Evolutionary conservation across 768 basidiomycete species (phyloP).

Genomic region (Mycena capillaripes): DNA sequence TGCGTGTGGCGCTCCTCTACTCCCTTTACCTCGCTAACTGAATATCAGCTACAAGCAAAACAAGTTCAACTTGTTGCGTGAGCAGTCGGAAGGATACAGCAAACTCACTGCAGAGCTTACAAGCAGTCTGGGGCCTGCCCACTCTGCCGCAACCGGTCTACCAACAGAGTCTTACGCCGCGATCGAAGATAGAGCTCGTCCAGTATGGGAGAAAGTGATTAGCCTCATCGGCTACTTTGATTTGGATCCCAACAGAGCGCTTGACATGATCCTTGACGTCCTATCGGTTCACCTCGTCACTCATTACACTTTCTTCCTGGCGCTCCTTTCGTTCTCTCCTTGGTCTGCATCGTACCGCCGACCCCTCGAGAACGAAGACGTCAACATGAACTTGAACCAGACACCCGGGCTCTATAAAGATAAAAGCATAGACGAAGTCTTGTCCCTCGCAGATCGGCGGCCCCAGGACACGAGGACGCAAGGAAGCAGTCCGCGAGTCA

Average conservation of each 20-base stretch:
- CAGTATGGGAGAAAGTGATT: conserved; percentile 87
- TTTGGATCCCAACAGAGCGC: conserved; percentile 92
- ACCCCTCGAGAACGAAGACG: conserved; percentile 44
- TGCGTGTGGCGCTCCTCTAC: conserved; percentile 54
- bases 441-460: conserved; percentile 65
- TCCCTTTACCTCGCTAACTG: background rate
- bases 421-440: conserved; percentile 77
- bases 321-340: conserved; percentile 87
- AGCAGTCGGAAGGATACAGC: conserved; percentile 98
- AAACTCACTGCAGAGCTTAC: conserved; percentile 90
- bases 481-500: conserved; percentile 65
- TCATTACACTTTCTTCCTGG: conserved; percentile 91
- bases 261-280: conserved; percentile 95
- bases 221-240: conserved; percentile 97
- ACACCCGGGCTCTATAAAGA: conserved; percentile 61
- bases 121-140: conserved; percentile 80
- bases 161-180: conserved; percentile 70
- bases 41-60: conserved; percentile 90
- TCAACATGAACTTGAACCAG: conserved; percentile 54
- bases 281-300: conserved; percentile 85
- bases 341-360: conserved; percentile 76
- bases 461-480: conserved; percentile 36
- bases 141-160: conserved; percentile 75
- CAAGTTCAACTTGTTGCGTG: conserved; percentile 97
- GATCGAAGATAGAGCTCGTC: conserved; percentile 75